Conservation (phyloP, 2,329 filamentous ascomycete genomes). For the Didymella arachidicola region DNA sequence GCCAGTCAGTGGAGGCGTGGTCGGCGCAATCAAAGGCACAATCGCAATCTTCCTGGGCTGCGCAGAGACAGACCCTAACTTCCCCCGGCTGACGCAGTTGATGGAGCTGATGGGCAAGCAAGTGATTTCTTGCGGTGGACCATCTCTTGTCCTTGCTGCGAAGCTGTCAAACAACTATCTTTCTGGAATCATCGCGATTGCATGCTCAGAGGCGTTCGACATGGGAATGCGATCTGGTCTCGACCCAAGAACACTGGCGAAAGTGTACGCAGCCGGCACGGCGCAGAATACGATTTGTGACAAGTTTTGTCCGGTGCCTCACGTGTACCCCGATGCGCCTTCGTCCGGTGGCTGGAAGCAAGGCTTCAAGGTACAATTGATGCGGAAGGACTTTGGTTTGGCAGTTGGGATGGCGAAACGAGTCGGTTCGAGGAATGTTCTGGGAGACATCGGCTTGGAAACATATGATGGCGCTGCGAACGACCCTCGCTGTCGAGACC, state of each 20-base stretch:
- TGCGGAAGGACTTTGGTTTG: slow-evolving; percentile 66
- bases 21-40: slow-evolving; percentile 61
- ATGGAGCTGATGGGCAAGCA: slow-evolving; percentile 62
- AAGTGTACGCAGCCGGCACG: slow-evolving; percentile 61
- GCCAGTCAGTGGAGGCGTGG: slow-evolving; percentile 61
- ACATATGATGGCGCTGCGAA: slow-evolving; percentile 62
- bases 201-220: slow-evolving; percentile 65
- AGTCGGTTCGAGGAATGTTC: slow-evolving; percentile 59
- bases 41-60: slow-evolving; percentile 65
- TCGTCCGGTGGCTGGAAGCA: slow-evolving; percentile 59
- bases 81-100: slow-evolving; percentile 55
- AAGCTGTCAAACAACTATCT: slow-evolving; percentile 70
- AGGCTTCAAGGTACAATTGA: slow-evolving; percentile 67
- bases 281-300: slow-evolving; percentile 63
- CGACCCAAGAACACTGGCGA: slow-evolving; percentile 61
- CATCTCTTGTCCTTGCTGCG: slow-evolving; percentile 64
- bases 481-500: slow-evolving; percentile 60
- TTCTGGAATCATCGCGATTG: slow-evolving; percentile 66
- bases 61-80: slow-evolving; percentile 55
- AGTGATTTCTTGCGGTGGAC: slow-evolving; percentile 64
- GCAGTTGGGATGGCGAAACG: slow-evolving; percentile 63
- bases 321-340: slow-evolving; percentile 58
- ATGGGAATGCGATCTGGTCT: slow-evolving; percentile 67
- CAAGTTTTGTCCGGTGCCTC: slow-evolving; percentile 61
- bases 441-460: slow-evolving; percentile 60